Conservation (phyloP, 345 rosid genomes). For the Gossypium stocksii region DNA sequence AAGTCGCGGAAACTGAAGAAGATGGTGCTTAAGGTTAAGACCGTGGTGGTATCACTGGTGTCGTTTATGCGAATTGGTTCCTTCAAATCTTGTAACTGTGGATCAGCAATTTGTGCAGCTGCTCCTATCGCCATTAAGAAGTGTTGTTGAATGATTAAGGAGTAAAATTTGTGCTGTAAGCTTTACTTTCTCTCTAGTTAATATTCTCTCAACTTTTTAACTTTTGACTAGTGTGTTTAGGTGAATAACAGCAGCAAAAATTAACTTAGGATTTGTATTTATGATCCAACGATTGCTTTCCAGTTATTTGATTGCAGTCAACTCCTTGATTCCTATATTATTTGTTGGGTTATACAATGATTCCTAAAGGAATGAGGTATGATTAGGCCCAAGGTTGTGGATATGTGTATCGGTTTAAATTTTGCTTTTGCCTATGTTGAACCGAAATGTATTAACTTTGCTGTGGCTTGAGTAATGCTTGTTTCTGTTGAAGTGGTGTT, state of each 20-base stretch:
- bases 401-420: too few species aligned
- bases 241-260: background rate
- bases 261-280: background rate
- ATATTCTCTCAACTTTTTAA: background rate
- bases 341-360: conserved; percentile 15
- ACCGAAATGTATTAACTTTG: too few species aligned
- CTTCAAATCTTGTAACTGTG: conserved; percentile 25
- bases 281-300: background rate
- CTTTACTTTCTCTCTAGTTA: background rate
- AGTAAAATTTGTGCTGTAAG: background rate
- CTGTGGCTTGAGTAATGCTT: too few species aligned
- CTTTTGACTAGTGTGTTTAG: background rate
- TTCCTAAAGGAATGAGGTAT: too few species aligned
- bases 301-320: background rate
- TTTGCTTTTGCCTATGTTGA: too few species aligned
- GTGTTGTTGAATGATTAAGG: conserved; percentile 1
- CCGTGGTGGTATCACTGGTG: conserved; percentile 24
- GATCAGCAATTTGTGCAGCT: conserved; percentile 28
- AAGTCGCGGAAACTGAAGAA: conserved; percentile 26
- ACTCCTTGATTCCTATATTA: too few species aligned
- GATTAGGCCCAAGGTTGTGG: too few species aligned
- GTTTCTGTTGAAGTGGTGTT: too few species aligned
- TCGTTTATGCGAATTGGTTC: conserved; percentile 23
- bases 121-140: conserved; percentile 9
- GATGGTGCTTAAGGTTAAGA: conserved; percentile 32